Evolutionary conservation across 1,284 basidiomycete genomes (phyloP), one percentile per base, ranked within the genome.

Genomic region (Laetiporus sulphureus): DNA sequence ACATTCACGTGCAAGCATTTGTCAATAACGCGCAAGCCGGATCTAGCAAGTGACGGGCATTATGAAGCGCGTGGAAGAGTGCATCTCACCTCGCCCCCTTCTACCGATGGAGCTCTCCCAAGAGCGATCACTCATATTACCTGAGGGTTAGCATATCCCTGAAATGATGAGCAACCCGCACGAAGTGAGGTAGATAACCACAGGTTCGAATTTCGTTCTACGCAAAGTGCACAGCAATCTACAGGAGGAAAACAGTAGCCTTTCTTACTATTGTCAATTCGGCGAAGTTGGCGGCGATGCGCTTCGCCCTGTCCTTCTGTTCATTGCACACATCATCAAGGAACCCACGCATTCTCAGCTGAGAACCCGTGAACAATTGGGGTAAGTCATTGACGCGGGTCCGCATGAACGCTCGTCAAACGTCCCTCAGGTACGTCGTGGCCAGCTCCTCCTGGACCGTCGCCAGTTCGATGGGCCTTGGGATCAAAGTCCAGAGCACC

Each of bases 351-450:
- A 58, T 41, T 52, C 53, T 31, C 55, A 55, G 20, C 47, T 62
- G 5, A 47, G 60, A 8, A 62, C 60, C 3, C 48, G 52, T 31
- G 59, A 62, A 29, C 60, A 62, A 36, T 52, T 62, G 3, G 60
- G 60, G 55, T 60, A 40, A 11, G 52, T 40, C 13, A n/a, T 38
- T 5, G 13, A 16, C 25, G 7, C 25, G 25, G 25, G 13, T 20
- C n/a, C 21, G 15, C 15, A 32, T 25, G 12, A 16, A 20, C 32
- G 18, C 27, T 21, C n/a, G 24, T 29, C 29, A 11, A n/a, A n/a
- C n/a, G n/a, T n/a, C n/a, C n/a, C 29, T 2, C 18, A 61, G 59
- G 13, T 61, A 61, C 38, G 53, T 60, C 36, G 59, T 62, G 3
- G 36, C 44, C 2, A 48, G 43, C 21, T 30, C 48, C 1, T 16